phyloP scores from a whole-genome alignment of 73 alveolate genomes.

The Paramecium sonneborni region DNA sequence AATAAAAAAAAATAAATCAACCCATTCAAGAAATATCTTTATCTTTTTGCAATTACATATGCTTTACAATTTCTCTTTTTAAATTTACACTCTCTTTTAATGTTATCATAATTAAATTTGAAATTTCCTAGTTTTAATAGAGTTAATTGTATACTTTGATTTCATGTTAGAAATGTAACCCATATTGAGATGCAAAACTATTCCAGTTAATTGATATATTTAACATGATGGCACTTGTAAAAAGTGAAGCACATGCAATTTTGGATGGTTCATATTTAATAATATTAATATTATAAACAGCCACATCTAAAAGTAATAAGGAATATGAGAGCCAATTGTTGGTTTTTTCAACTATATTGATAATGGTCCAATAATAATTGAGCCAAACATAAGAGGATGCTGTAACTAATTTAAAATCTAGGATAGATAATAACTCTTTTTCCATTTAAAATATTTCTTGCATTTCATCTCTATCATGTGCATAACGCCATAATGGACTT shows the following conservation, averaged over 20 bases:
- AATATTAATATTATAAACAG: background rate
- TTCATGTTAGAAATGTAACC: constrained; percentile 9
- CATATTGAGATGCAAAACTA: background rate
- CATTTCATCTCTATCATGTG: background rate
- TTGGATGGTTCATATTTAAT: constrained; percentile 17
- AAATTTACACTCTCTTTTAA: background rate
- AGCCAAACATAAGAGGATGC: constrained; percentile 28
- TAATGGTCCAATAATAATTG: constrained; percentile 13
- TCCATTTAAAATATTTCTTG: background rate
- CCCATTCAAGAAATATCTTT: background rate
- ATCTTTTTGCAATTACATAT: background rate
- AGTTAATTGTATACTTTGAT: background rate
- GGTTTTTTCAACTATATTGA: background rate
- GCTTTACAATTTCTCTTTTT: background rate
- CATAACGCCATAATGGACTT: background rate
- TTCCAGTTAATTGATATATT: background rate
- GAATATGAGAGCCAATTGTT: background rate
- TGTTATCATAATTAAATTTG: background rate
- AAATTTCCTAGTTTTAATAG: background rate
- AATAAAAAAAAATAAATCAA: background rate
- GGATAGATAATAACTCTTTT: background rate
- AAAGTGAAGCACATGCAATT: constrained; percentile 10
- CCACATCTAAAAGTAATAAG: background rate
- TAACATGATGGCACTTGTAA: background rate
- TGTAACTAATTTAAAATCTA: background rate